Evolutionary conservation across 768 basidiomycete genomes (phyloP), one percentile per base, ranked within the genome.

Genomic region (Omphalotus guepiniiformis): DNA sequence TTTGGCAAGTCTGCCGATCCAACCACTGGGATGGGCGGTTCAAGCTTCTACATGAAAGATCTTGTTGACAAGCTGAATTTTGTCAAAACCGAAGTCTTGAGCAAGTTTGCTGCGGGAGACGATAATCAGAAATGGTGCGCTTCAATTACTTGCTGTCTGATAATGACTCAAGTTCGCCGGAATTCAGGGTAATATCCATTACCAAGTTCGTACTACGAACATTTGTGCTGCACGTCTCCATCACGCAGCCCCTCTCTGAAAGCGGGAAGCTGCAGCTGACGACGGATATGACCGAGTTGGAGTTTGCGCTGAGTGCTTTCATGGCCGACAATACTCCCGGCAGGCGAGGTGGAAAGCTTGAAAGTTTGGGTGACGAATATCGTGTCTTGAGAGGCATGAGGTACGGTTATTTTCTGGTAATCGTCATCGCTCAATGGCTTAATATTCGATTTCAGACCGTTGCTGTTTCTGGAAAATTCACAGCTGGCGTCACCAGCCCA

Each of bases 241-340:
- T 98, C 48, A 89, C 85, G 7, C 82, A 83, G 55, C 94, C 94
- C 0, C 74, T 98, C 4, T 87, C 93, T 4, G 96, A 99, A 69
- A 78, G 79, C 49, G 93, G 94, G 12, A 97, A 96, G 62, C 78
- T 99, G 21, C 93, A 95, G 66, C 73, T 98, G 53, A 91, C 93
- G 48, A 88, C 83, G 39, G 95, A 99, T 63, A 95, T 97, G 93
- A 88, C 94, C 0, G 89, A 93, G 62, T 75, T 98, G 51, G 96
- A 99, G 68, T 96, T 98, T 62, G 83, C 89, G 0, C 63, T 99
- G 46, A 87, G 83, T 56, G 79, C 88, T 3, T 89, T 97, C 62
- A 72, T 84, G 69, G 71, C 70, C 1, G 81, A 83, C 47, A 73
- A 74, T 41, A 61, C 70, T 2, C 76, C 78, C 52, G 35, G 25